Percentiles rank a stretch among this genome's conserved stretches.
phyloP scores from a whole-genome alignment of 768 basidiomycete genomes.

The Rhizopogon vinicolor region DNA sequence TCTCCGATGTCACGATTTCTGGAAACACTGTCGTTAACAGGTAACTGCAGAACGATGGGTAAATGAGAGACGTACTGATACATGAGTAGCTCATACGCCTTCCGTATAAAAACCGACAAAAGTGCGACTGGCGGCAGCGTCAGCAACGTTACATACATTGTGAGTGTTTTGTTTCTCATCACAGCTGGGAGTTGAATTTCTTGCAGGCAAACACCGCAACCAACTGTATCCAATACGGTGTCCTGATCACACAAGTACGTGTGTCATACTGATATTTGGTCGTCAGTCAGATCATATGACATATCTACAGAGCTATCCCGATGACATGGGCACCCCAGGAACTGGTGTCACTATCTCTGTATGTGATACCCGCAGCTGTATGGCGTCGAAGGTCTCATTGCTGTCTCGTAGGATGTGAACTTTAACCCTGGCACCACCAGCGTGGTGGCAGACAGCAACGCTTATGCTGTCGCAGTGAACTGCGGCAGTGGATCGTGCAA shows the following conservation, averaged over 20 bases:
- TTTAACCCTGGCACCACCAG: constrained; percentile 39
- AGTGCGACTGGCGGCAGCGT: constrained; percentile 43
- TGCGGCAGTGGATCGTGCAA: constrained; percentile 50
- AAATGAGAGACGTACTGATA: background rate
- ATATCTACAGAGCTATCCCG: constrained; percentile 48
- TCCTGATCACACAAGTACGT: constrained; percentile 55
- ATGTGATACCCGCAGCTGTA: constrained; percentile 11
- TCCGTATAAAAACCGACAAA: constrained; percentile 58
- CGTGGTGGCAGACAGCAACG: constrained; percentile 38
- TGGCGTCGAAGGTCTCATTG: background rate
- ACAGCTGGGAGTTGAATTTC: background rate
- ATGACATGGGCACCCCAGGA: constrained; percentile 47
- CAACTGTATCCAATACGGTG: constrained; percentile 44
- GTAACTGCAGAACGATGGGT: constrained; percentile 20
- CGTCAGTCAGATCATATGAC: background rate
- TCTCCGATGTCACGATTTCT: constrained; percentile 42
- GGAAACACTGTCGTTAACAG: constrained; percentile 54
- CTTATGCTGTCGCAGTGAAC: constrained; percentile 46
- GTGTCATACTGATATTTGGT: background rate
- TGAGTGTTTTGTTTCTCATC: constrained; percentile 15
- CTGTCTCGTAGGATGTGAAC: constrained; percentile 37
- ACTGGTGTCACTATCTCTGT: constrained; percentile 57
- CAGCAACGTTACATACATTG: constrained; percentile 44
- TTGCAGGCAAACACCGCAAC: constrained; percentile 49
- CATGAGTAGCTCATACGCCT: constrained; percentile 39